Conservation (phyloP, 1,139 yeast species). For the Pichia sp. region DNA sequence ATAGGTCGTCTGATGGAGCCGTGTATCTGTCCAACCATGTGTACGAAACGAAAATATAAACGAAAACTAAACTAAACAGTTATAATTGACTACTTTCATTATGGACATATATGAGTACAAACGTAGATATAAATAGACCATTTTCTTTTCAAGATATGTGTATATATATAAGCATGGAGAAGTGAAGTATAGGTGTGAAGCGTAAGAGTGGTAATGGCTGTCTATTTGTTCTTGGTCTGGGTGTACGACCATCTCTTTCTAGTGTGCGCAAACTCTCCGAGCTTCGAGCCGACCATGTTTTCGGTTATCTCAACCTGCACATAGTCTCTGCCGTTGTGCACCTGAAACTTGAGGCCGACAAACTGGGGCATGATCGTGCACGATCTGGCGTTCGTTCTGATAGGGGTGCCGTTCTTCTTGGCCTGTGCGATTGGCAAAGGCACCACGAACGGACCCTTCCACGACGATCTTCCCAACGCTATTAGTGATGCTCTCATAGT, state of each 20-base stretch:
- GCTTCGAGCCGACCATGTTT: conserved; percentile 95
- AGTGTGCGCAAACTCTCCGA: conserved; percentile 94
- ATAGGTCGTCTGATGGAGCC: neutral
- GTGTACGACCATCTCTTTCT: conserved; percentile 83
- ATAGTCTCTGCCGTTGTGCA: conserved; percentile 93
- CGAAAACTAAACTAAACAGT: neutral
- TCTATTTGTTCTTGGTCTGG: conserved; percentile 55
- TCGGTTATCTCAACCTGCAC: conserved; percentile 84
- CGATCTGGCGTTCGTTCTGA: conserved; percentile 89
- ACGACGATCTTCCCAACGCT: conserved; percentile 64
- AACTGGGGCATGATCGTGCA: conserved; percentile 94
- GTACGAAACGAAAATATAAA: conserved; percentile 1
- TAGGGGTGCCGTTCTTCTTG: conserved; percentile 71
- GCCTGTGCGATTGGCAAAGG: conserved; percentile 91
- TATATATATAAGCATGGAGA: conserved; percentile 11
- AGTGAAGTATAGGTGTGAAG: neutral
- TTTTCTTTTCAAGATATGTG: neutral
- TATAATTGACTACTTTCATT: neutral
- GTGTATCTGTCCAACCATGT: neutral
- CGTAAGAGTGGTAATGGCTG: no score
- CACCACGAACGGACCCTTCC: conserved; percentile 92
- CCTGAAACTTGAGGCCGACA: conserved; percentile 89
- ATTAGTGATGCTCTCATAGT: conserved; percentile 56
- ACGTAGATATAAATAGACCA: no score
- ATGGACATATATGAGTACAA: conserved; percentile 1